phyloP scores from a whole-genome alignment of 352 stramenopile genomes.

The Elongisporangium undulatum region DNA sequence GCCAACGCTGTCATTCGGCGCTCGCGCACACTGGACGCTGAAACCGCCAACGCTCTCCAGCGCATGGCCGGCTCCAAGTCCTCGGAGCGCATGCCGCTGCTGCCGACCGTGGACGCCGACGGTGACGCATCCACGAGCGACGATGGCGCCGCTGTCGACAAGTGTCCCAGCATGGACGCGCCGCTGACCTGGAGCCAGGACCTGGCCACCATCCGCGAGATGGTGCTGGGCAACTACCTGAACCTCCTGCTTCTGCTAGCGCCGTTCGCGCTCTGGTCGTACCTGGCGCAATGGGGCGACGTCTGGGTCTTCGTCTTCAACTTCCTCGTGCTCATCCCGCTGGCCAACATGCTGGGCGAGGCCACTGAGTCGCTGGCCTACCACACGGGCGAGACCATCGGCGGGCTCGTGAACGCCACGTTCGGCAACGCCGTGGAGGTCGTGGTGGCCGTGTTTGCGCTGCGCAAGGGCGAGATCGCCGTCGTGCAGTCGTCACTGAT shows the following conservation, averaged over 20 bases:
- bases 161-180: neutral
- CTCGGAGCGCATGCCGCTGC: constrained; percentile 32
- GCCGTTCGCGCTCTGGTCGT: constrained; percentile 67
- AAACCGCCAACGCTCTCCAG: constrained; percentile 8
- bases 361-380: constrained; percentile 96
- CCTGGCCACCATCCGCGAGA: constrained; percentile 28
- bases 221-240: constrained; percentile 50
- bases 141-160: constrained; percentile 5
- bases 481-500: constrained; percentile 97
- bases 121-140: constrained; percentile 7
- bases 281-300: constrained; percentile 59
- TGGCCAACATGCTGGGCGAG: constrained; percentile 95
- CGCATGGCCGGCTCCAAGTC: constrained; percentile 16
- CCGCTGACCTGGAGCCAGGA: constrained; percentile 26
- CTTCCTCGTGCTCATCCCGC: constrained; percentile 96
- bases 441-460: constrained; percentile 94
- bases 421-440: constrained; percentile 98
- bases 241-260: constrained; percentile 62
- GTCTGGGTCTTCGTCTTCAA: constrained; percentile 92
- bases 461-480: constrained; percentile 91
- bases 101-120: constrained; percentile 16
- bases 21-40: constrained; percentile 34
- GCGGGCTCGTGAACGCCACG: constrained; percentile 96
- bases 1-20: constrained; percentile 56
- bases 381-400: constrained; percentile 96